Base-by-base conservation (phyloP, 768 basidiomycete genomes). In the Hypholoma sublateritium region DNA sequence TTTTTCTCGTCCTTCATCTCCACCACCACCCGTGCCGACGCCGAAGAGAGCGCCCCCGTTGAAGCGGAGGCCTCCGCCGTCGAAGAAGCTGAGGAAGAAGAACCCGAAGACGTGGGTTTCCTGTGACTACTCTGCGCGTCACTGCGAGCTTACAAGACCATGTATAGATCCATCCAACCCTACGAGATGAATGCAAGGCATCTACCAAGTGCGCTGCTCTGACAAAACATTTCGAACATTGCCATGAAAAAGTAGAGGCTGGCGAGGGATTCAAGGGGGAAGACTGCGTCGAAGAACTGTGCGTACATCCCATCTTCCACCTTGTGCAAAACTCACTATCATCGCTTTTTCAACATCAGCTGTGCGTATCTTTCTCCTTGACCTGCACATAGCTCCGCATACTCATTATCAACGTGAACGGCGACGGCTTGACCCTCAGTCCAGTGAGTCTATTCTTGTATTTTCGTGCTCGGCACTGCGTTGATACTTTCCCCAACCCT, bases 201-300 rank as follows among this genome's bases (percentile, higher is more conserved):
- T 74, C 83, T 32, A 64, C 80, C 3, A 83, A 87, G 61, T 95
- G 94, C 62, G 82, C 81, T 37, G 72, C 84, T 36, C 70, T 87
- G 55, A 77, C 87, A 37, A 84, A 89, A 67, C 95, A 96, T 76
- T 96, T 95, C 72, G 82, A 88, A 57, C 91, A 95, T 68, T 96
- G 95, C 72, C 83, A 91, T 69, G 90, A 95, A 72, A 95, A 93
- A 75, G 87, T 97, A 46, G 73, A 84, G 57, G 79, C 77, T 28
- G 95, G 94, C 24, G 68, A 94, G 66, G 94, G 93, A 37, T 93
- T 82, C 83, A 87, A 91, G 70, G 86, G 86, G 60, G 95, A 96
- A 78, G 93, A 95, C 69, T 96, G 93, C 68, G 89, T 95, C 36
- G 91, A 94, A 74, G 93, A 93, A 80, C 70, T 93, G 89, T 91